Base-by-base conservation (phyloP, 1,284 basidiomycete genomes). In the Naganishia sp. region DNA sequence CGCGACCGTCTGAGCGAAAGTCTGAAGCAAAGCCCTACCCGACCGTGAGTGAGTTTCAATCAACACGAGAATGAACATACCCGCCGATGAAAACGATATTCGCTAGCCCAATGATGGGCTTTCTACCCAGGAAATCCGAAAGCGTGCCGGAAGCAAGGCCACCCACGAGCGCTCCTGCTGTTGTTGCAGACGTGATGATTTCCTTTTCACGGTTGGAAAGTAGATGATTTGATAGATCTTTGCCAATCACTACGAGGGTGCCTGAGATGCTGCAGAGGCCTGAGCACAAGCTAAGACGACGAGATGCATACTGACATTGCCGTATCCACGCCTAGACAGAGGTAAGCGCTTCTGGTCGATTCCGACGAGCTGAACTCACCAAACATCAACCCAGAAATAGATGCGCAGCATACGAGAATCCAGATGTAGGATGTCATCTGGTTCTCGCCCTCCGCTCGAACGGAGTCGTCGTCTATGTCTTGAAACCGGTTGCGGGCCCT, bases 111-210 rank as follows among this genome's bases (percentile, higher is more conserved):
- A 92, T 83, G 1, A 90, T 87, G 3, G 82, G 81, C 68, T 85
- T 84, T 18, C 88, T 82, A 3, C 89, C 90, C n/a, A 85, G 85
- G 80, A 84, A 86, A 71, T 91, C 90, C 13, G 87, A 88, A 50
- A 89, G 77, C 57, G 87, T 81, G 3, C 90, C 90, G 1, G 88
- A 87, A 4, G 80, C 82, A 17, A 92, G 82, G 45, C 88, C 87
- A 18, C 89, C 90, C 2, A 92, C 65, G 2, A 92, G 82, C 0
- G 90, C 90, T 10, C 88, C 89, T 28, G 92, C 81, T 0, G 90
- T 92, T 0, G 90, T 92, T 0, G 89, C 82, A 1, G 89, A 88
- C 0, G 90, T 91, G 72, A 91, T 90, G 50, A 89, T 82, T 83
- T 90, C 88, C 81, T 90, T 89, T 76, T 90, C 86, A 49, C 83